Evolutionary conservation across 306 rosid genomes (phyloP), one percentile per base, ranked within the genome.

Genomic region (Herpetospermum pedunculosum): DNA sequence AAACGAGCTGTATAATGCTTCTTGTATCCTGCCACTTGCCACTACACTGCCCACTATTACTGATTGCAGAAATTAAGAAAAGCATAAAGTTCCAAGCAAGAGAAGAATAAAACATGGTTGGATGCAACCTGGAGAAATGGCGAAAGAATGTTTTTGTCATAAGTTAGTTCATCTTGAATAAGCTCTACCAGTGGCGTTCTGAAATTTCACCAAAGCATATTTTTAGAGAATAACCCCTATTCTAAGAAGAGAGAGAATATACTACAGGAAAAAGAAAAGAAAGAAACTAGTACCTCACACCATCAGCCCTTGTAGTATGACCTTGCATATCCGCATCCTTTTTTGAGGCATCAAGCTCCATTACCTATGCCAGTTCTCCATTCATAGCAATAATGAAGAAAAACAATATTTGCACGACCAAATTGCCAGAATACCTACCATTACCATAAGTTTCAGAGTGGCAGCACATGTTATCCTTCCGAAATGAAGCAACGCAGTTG

Each of bases 281-380:
- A 70, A 34, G 48, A 76, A 82, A 74, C 29, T 75, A 18, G 41
- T 76, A 89, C 98, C 98, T 91, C 75, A 84, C 76, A 70, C 92
- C 81, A 84, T 93, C 98, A 34, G 85, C 86, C 81, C 98, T 87
- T 57, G 86, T 84, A 41, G 89, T 87, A 67, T 68, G 79, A 82
- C 92, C 92, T 77, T 80, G 81, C 76, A 47, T 76, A 37, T 87
- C 94, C 29, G 97, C 97, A 80, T 82, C 77, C 83, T 84, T 84
- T 86, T 82, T 93, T 30, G 87, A 85, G 73, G 55, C 49, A 84
- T 93, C 98, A 59, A 93, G 92, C 85, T 87, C 88, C 90, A 89
- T 77, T 38, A 87, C 82, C 98, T 91, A 76, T 72, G 80, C 73
- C 62, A 41, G 77, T 75, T 63, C 62, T 75, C 64, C 75, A 86